Evolutionary conservation across 2,329 filamentous ascomycete species (phyloP).

Genomic region (Trichophyton schoenleinii): DNA sequence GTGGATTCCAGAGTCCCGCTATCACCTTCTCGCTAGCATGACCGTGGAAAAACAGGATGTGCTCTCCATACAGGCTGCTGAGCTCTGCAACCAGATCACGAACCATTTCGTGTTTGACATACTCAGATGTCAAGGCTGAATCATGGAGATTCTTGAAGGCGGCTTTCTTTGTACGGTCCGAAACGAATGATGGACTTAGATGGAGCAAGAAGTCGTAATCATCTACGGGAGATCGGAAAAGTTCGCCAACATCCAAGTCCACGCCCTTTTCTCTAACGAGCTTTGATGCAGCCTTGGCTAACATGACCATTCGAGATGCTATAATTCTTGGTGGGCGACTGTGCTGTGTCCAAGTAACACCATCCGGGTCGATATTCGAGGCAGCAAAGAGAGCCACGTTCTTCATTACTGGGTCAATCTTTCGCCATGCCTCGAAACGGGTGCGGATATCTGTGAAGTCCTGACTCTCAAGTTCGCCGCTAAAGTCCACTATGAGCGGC

Average conservation of each 20-base stretch:
- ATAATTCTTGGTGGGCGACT: slow-evolving; percentile 63
- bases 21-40: slow-evolving; percentile 44
- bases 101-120: slow-evolving; percentile 49
- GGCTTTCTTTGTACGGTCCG: slow-evolving; percentile 19
- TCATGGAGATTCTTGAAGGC: slow-evolving; percentile 69
- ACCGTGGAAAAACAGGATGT: slow-evolving; percentile 70
- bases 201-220: slow-evolving; percentile 84
- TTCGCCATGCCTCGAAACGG: slow-evolving; percentile 71
- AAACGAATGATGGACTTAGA: slow-evolving; percentile 45
- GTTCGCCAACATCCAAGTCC: slow-evolving; percentile 41
- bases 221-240: slow-evolving; percentile 60
- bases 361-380: slow-evolving; percentile 63
- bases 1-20: slow-evolving; percentile 54
- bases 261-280: slow-evolving; percentile 44
- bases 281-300: slow-evolving; percentile 64
- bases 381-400: slow-evolving; percentile 68
- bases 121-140: slow-evolving; percentile 29
- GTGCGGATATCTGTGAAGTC: slow-evolving; percentile 53
- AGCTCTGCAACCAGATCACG: slow-evolving; percentile 56
- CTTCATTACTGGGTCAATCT: slow-evolving; percentile 80
- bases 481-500: slow-evolving; percentile 67
- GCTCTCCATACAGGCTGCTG: slow-evolving; percentile 51
- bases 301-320: slow-evolving; percentile 65
- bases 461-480: slow-evolving; percentile 46
- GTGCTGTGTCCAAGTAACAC: slow-evolving; percentile 66